Percentiles rank a stretch among this genome's conserved stretches.
Evolutionary conservation across 495 filamentous ascomycete genomes (phyloP).

Genomic region (Lasiosphaeriaceae sp.): DNA sequence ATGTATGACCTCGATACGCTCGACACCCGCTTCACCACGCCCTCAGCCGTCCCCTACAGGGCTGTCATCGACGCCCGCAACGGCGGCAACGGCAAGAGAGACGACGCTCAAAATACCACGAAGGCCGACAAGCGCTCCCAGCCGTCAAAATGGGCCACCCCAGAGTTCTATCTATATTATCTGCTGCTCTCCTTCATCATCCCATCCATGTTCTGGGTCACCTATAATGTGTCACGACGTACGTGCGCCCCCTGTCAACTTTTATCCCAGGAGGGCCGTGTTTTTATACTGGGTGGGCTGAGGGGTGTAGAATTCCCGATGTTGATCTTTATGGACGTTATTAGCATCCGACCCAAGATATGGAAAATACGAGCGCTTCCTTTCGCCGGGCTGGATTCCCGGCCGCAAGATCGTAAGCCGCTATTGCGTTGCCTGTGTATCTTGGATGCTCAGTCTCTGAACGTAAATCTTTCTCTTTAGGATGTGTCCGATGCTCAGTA

Average conservation of each 20-base stretch:
- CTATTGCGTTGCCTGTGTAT: not conserved
- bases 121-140: conserved; percentile 24
- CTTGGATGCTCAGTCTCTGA: not conserved
- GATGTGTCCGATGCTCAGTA: conserved; percentile 93
- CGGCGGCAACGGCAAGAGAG: not conserved
- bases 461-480: conserved; percentile 34
- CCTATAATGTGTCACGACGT: conserved; percentile 85
- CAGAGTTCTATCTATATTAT: conserved; percentile 84
- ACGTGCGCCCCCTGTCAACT: conserved; percentile 19
- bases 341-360: conserved; percentile 81
- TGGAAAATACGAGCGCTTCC: conserved; percentile 60
- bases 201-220: conserved; percentile 87
- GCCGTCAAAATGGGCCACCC: conserved; percentile 72
- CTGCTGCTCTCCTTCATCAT: conserved; percentile 62
- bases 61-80: conserved; percentile 18
- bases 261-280: too few relatives aligned
- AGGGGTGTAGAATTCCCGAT: not conserved
- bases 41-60: conserved; percentile 62
- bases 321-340: not conserved
- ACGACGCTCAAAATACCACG: conserved; percentile 21
- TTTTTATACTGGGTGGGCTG: too few relatives aligned
- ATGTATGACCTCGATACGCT: conserved; percentile 85
- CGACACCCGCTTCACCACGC: conserved; percentile 83
- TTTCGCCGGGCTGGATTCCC: conserved; percentile 88
- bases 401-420: conserved; percentile 78